phyloP scores from a whole-genome alignment of 164 flowering plant genomes.

The Sedum album region DNA sequence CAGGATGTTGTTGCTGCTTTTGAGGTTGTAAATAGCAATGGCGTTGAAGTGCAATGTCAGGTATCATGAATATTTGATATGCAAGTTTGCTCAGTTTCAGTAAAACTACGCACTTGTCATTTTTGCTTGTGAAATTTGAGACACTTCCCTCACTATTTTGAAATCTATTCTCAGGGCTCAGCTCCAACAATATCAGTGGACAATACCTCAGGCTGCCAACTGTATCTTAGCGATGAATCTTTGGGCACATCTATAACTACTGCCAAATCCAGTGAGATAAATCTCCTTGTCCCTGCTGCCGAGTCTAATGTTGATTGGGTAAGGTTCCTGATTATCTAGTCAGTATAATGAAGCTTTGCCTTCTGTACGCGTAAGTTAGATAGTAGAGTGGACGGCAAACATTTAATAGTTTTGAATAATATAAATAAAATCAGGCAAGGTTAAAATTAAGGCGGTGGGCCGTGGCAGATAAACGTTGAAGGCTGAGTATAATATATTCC shows the following conservation, averaged over 20 bases:
- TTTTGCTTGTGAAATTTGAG: background rate
- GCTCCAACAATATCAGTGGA: constrained; percentile 96
- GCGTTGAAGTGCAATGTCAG: constrained; percentile 98
- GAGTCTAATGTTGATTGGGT: constrained; percentile 81
- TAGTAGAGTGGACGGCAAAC: too few species aligned
- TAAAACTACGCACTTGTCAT: background rate
- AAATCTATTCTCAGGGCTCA: constrained; percentile 70
- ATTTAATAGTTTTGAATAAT: too few species aligned
- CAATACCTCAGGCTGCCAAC: constrained; percentile 84
- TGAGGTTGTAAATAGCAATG: constrained; percentile 92
- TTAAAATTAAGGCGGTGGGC: too few species aligned
- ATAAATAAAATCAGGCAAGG: background rate
- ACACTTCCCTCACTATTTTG: background rate
- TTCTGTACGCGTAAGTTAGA: background rate
- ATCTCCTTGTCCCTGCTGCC: constrained; percentile 76
- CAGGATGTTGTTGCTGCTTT: constrained; percentile 98
- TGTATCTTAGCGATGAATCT: constrained; percentile 76
- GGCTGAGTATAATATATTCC: too few species aligned
- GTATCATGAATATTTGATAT: constrained; percentile 22
- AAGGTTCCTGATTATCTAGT: constrained; percentile 15
- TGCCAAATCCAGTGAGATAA: constrained; percentile 93
- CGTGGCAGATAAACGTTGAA: too few species aligned
- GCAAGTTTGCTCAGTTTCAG: too few species aligned
- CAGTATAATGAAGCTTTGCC: background rate
- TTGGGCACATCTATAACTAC: constrained; percentile 80